A percentile compares a stretch with the other conserved stretches of the same genome.
Conservation (phyloP, 768 basidiomycete species). For the Serendipita sp. region DNA sequence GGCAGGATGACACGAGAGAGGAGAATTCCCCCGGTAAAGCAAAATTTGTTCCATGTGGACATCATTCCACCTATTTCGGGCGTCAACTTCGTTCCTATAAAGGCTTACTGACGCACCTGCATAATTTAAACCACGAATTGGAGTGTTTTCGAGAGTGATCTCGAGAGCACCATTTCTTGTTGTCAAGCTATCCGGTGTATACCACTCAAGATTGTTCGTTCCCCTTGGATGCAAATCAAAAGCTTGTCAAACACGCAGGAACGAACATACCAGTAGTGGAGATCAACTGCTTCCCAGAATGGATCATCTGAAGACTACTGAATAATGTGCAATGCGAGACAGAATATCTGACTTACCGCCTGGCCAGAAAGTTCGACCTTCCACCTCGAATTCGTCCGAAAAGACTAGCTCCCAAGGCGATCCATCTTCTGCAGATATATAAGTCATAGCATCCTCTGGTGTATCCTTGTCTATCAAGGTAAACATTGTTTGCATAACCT, state of each 20-base stretch:
- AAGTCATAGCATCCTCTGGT: conserved; percentile 39
- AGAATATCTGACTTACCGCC: conserved; percentile 21
- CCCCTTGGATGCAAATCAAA: conserved; percentile 7
- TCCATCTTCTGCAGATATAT: conserved; percentile 35
- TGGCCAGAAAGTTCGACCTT: conserved; percentile 66
- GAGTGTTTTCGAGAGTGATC: conserved; percentile 50
- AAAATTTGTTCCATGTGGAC: conserved; percentile 72
- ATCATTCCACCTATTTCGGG: conserved; percentile 25
- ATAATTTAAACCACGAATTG: conserved; percentile 56
- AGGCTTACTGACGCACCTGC: conserved; percentile 30
- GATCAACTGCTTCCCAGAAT: conserved; percentile 71
- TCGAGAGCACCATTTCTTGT: conserved; percentile 60
- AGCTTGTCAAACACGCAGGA: background rate
- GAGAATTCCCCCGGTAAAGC: conserved; percentile 77
- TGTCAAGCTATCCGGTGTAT: conserved; percentile 61
- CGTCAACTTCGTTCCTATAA: background rate
- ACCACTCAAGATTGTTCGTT: conserved; percentile 70
- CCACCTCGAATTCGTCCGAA: conserved; percentile 75
- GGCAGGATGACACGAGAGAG: conserved; percentile 54
- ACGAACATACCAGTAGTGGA: conserved; percentile 43
- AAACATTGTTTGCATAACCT: conserved; percentile 33
- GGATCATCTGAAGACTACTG: conserved; percentile 41
- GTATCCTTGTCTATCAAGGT: conserved; percentile 67
- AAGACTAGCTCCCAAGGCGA: conserved; percentile 53
- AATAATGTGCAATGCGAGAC: conserved; percentile 20